These are phyloP conservation scores for Wilcoxina mikolae DNA, from an alignment of 495 filamentous ascomycete species.

Conservation along the genomic window DNA sequence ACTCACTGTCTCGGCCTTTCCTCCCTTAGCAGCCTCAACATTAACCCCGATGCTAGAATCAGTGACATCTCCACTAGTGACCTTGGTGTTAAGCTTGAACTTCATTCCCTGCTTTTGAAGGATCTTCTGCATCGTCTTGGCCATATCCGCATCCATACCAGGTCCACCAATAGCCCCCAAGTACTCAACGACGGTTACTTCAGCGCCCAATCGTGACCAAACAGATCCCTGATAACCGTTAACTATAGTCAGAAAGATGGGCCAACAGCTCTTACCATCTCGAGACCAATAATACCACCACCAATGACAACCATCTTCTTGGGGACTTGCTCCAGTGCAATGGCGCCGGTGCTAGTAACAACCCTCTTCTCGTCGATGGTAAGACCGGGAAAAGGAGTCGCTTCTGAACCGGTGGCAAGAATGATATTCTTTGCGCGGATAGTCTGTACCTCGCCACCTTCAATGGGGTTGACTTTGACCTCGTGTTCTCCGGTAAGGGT, in stretches of 20 bases:
- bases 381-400: slow-evolving; percentile 90
- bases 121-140: slow-evolving; percentile 84
- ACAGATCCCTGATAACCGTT: slow-evolving; percentile 55
- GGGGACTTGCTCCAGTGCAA: slow-evolving; percentile 74
- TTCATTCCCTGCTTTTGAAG: slow-evolving; percentile 94
- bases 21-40: slow-evolving; percentile 87
- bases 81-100: slow-evolving; percentile 96
- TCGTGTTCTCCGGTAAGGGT: slow-evolving; percentile 81
- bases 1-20: slow-evolving; percentile 76
- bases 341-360: slow-evolving; percentile 87
- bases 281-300: slow-evolving; percentile 94
- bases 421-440: slow-evolving; percentile 89
- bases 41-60: slow-evolving; percentile 61
- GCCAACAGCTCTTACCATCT: slow-evolving; percentile 52
- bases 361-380: slow-evolving; percentile 95
- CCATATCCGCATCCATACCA: slow-evolving; percentile 90
- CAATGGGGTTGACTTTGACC: slow-evolving; percentile 71
- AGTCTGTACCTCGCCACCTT: slow-evolving; percentile 71
- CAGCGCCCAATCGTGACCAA: slow-evolving; percentile 80
- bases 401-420: slow-evolving; percentile 87
- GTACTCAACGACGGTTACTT: slow-evolving; percentile 96
- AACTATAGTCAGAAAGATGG: slow-evolving; percentile 11
- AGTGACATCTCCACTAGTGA: slow-evolving; percentile 65
- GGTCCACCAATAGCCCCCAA: slow-evolving; percentile 91
- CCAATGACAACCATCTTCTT: slow-evolving; percentile 98